Base-by-base conservation (phyloP, 768 basidiomycete species). In the Leccinellum albellum region DNA sequence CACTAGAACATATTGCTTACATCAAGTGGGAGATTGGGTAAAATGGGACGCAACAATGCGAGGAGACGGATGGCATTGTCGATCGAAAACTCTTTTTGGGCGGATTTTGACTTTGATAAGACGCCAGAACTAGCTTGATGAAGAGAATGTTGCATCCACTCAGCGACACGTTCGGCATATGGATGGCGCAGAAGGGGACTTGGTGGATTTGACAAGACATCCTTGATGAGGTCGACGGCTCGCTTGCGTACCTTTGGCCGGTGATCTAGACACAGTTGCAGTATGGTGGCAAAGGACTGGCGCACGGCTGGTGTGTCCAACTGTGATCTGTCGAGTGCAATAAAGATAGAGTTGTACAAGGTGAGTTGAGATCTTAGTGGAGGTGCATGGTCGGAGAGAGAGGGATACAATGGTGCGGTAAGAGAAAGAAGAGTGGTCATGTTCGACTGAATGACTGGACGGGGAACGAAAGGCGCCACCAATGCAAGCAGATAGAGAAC, bases 181-280 rank as follows among this genome's bases (percentile, higher is more conserved):
- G 97, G 95, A 75, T 99, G 97, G 23, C 79, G 73, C 6, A 83
- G 64, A 35, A 89, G 78, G 0, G 96, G 96, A 4, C 85, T 78
- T 3, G 92, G 90, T 9, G 94, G 93, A 24, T 78, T 78, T 15
- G 80, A 78, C 33, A 99, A 77, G 4, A 94, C 79, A 62, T 91
- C 88, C 64, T 80, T 82, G 31, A 99, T 81, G 20, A 89, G 82
- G 66, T 98, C 95, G 47, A 88, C 87, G 23, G 95, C 94, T 67
- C 88, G 85, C 72, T 83, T 94, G 55, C 97, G 85, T 52, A 99
- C 94, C 76, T 98, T 98, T 20, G 97, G 97, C 51, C 97, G 78
- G 4, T 87, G 81, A 74, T 99, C 97, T 45, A 93, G 78, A 63
- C 84, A 87, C 48, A 97, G 75, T 49, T 91, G 88, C 42, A 98